These are phyloP conservation scores for Rhodomyrtus psidioides DNA, from an alignment of 441 rosid species.

Conservation along the genomic window DNA sequence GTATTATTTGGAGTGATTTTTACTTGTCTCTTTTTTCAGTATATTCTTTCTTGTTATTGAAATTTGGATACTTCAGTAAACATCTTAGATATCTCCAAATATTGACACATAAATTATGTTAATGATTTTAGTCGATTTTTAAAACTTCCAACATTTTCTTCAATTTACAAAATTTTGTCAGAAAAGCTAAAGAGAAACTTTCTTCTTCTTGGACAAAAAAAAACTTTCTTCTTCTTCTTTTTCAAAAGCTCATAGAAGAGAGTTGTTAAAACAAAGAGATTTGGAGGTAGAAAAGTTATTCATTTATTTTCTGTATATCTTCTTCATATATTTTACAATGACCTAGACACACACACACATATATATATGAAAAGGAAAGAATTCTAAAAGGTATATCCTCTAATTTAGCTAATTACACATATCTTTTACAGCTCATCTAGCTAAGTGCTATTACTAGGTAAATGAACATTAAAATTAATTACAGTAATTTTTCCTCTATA, in stretches of 20 bases:
- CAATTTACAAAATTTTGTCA: not conserved
- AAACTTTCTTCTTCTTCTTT: not conserved
- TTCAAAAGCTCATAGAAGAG: not conserved
- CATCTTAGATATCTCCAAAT: not conserved
- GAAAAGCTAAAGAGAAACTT: not conserved
- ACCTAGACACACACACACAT: no score
- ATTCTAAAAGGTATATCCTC: no score
- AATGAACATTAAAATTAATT: not conserved
- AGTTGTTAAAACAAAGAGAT: not conserved
- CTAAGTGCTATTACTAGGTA: not conserved
- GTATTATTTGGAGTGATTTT: not conserved
- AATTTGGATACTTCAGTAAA: not conserved
- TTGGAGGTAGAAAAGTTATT: no score
- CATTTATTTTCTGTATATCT: no score
- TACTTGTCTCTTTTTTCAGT: not conserved
- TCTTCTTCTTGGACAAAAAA: not conserved
- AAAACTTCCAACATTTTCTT: not conserved
- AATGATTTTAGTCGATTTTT: not conserved
- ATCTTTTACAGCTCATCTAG: not conserved
- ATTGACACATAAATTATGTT: not conserved
- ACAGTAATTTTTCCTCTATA: not conserved
- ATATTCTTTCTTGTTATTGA: not conserved
- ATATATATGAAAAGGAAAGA: no score
- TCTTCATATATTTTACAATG: no score
- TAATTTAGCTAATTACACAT: no score